A percentile compares a stretch with the other conserved stretches of the same genome.
phyloP scores from a whole-genome alignment of 495 filamentous ascomycete species.

The Sordaria brevicollis region DNA sequence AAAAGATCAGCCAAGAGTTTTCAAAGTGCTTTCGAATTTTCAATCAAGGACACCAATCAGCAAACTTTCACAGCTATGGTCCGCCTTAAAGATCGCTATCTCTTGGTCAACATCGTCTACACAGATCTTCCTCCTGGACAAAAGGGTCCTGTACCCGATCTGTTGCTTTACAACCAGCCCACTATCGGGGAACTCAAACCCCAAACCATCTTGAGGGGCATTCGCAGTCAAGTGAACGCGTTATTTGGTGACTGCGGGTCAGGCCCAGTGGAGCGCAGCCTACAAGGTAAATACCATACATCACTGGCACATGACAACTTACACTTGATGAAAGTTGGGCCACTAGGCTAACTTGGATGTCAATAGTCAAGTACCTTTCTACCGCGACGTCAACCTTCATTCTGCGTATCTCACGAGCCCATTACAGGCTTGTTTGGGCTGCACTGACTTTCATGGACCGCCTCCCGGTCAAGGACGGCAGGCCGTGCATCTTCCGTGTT shows the following conservation, averaged over 20 bases:
- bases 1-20: no score
- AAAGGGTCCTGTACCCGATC: slow-evolving; percentile 34
- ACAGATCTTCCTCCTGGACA: slow-evolving; percentile 43
- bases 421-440: slow-evolving; percentile 82
- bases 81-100: slow-evolving; percentile 88
- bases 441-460: slow-evolving; percentile 73
- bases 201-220: slow-evolving; percentile 50
- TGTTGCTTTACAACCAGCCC: slow-evolving; percentile 66
- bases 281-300: slow-evolving; percentile 45
- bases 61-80: slow-evolving; percentile 54
- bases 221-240: slow-evolving; percentile 55
- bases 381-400: slow-evolving; percentile 90
- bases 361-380: slow-evolving; percentile 82
- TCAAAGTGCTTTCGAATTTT: neutral
- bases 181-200: slow-evolving; percentile 56
- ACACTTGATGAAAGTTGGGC: neutral
- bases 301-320: slow-evolving; percentile 2
- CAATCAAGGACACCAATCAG: neutral
- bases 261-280: slow-evolving; percentile 51
- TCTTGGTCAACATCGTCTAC: slow-evolving; percentile 86
- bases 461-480: slow-evolving; percentile 47
- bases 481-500: slow-evolving; percentile 71
- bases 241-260: slow-evolving; percentile 90
- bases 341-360: neutral
- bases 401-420: slow-evolving; percentile 62